These are phyloP conservation scores for Arabis alpina DNA, from an alignment of 345 rosid genomes.

Conservation along the genomic window DNA sequence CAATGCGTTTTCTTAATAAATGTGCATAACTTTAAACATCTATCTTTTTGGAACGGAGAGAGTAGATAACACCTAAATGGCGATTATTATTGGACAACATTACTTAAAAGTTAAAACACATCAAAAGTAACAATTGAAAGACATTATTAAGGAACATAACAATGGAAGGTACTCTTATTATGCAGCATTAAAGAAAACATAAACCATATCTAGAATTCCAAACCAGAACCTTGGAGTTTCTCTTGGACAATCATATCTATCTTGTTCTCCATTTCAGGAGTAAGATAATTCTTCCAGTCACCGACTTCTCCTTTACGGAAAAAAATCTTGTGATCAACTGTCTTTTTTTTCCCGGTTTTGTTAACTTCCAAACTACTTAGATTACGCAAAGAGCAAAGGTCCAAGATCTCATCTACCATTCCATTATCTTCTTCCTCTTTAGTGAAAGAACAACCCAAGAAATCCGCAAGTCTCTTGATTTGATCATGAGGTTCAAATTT, in stretches of 20 bases:
- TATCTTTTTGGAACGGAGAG: too few relatives aligned
- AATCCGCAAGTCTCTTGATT: conserved; percentile 39
- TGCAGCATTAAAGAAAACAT: background rate
- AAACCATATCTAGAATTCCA: conserved; percentile 23
- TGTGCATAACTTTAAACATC: too few relatives aligned
- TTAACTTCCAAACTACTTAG: conserved; percentile 49
- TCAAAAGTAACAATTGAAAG: too few relatives aligned
- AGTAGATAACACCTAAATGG: too few relatives aligned
- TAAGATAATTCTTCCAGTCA: conserved; percentile 35
- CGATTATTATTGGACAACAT: too few relatives aligned
- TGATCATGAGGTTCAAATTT: conserved; percentile 16
- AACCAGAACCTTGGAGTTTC: conserved; percentile 35
- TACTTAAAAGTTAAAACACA: too few relatives aligned
- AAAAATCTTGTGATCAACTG: conserved; percentile 11
- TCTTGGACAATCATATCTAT: conserved; percentile 36
- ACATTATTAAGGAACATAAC: too few relatives aligned
- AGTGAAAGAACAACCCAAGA: conserved; percentile 41
- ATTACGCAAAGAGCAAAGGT: conserved; percentile 40
- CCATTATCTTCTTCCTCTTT: conserved; percentile 29
- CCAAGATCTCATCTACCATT: background rate
- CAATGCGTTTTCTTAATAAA: too few relatives aligned
- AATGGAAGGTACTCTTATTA: too few relatives aligned
- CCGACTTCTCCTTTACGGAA: conserved; percentile 39
- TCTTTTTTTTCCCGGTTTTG: conserved; percentile 27
- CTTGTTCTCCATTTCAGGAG: conserved; percentile 27